Percentiles rank a stretch among this genome's conserved stretches.
Conservation (phyloP, 208 protist genomes). For the Wallacemonas rigidus region DNA sequence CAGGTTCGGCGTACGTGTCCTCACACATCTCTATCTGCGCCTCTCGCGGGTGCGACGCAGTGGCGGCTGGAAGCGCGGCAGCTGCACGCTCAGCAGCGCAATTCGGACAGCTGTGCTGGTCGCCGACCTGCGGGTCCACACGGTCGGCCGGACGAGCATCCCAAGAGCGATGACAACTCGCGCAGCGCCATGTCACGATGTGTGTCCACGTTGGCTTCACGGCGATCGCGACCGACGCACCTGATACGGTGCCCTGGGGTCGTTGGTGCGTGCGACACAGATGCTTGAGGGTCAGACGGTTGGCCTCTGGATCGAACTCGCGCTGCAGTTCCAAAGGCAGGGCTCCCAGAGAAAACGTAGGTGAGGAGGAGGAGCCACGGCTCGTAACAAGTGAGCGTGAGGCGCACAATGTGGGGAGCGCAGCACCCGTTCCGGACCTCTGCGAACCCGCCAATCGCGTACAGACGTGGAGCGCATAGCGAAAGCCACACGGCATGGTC, state of each 20-base stretch:
- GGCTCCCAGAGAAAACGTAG: slow-evolving; percentile 23
- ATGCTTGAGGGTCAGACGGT: slow-evolving; percentile 33
- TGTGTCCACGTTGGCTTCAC: slow-evolving; percentile 46
- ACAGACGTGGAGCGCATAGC: too few relatives aligned
- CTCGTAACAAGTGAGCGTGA: too few relatives aligned
- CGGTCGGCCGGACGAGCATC: slow-evolving; percentile 60
- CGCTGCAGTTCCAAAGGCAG: slow-evolving; percentile 34
- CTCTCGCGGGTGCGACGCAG: background rate
- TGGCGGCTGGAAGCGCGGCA: background rate
- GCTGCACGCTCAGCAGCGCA: slow-evolving; percentile 25
- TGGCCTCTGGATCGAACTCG: slow-evolving; percentile 39
- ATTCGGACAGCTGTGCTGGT: slow-evolving; percentile 46
- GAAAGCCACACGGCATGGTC: too few relatives aligned
- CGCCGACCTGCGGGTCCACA: slow-evolving; percentile 43
- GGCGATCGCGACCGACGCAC: background rate
- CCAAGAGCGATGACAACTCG: slow-evolving; percentile 43
- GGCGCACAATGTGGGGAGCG: too few relatives aligned
- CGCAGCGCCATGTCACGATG: slow-evolving; percentile 58
- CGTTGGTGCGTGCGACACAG: background rate
- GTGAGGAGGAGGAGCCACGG: background rate
- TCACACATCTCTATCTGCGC: background rate
- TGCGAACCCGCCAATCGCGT: too few relatives aligned
- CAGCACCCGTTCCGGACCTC: too few relatives aligned
- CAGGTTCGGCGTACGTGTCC: too few relatives aligned
- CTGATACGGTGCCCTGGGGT: slow-evolving; percentile 3